Conservation (phyloP, 495 filamentous ascomycete species). For the Penicillium daleae region DNA sequence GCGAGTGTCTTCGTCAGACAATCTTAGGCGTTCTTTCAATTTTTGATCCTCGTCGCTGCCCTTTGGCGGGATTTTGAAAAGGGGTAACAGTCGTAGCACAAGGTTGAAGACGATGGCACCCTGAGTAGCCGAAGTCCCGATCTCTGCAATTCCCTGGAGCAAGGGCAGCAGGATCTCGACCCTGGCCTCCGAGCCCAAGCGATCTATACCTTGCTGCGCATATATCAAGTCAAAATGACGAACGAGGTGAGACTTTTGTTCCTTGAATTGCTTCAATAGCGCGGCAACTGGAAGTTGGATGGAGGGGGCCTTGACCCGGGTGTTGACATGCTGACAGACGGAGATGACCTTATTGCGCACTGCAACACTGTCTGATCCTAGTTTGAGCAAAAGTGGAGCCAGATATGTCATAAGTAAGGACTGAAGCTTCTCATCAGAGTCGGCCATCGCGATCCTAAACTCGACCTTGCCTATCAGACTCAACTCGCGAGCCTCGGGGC, state of each 20-base stretch:
- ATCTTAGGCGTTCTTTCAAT: constrained; percentile 65
- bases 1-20: constrained; percentile 69
- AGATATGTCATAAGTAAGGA: constrained; percentile 76
- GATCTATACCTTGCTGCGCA: constrained; percentile 81
- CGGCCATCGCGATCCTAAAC: constrained; percentile 82
- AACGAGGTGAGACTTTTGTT: constrained; percentile 68
- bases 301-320: constrained; percentile 66
- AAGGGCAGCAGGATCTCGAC: constrained; percentile 71
- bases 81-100: constrained; percentile 71
- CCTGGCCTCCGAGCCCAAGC: constrained; percentile 65
- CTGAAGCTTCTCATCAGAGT: constrained; percentile 81
- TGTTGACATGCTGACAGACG: constrained; percentile 82
- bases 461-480: constrained; percentile 88
- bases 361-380: constrained; percentile 73
- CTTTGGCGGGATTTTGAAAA: constrained; percentile 71
- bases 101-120: constrained; percentile 80
- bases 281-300: constrained; percentile 83
- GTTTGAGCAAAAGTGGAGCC: constrained; percentile 80
- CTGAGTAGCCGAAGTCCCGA: constrained; percentile 63
- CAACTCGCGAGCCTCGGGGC: constrained; percentile 75
- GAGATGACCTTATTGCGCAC: constrained; percentile 81
- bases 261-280: constrained; percentile 89
- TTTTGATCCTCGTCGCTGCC: constrained; percentile 76
- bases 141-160: constrained; percentile 72
- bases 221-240: constrained; percentile 88